Base-by-base conservation (phyloP, 75 land plant species). In the Ceratopteris richardii region DNA sequence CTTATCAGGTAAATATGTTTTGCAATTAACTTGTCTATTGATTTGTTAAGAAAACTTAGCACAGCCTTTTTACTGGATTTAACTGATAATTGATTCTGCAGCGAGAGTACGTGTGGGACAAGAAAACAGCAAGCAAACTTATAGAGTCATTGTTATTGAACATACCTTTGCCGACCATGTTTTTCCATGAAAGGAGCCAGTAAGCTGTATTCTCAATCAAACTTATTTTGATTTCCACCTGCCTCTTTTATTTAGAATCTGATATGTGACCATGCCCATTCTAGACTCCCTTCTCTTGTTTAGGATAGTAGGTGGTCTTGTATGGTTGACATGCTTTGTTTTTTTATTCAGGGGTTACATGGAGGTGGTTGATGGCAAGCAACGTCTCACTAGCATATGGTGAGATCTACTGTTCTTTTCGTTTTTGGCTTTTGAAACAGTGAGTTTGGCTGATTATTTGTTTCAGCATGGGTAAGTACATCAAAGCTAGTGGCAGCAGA, bases 171-270 rank as follows among this genome's bases (percentile, higher is more conserved):
- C 59, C 59, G 18, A 57, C 59, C 12, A 57, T 57, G 59, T 57
- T 57, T 39, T 57, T 57, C 59, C 59, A 57, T 39, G 59, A 57
- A 39, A 57, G 17, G 22, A 57, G 59, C 59, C 59, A 57, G 59
- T 57, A 33, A 30, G 56, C 24, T 54, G 17, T 54, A 7, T 40
- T 46, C 17, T 46, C 4, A 46, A 46, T n/a, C 4, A 17, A 46
- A 46, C 9, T 33, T 33, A n/a, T n/a, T n/a, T n/a, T n/a, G n/a
- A n/a, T n/a, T n/a, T n/a, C n/a, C n/a, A n/a, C n/a, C n/a, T n/a
- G n/a, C n/a, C n/a, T n/a, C n/a, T n/a, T n/a, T n/a, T n/a, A n/a
- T n/a, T n/a, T n/a, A n/a, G n/a, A n/a, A n/a, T n/a, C n/a, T n/a
- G n/a, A n/a, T n/a, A n/a, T n/a, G n/a, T n/a, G n/a, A n/a, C n/a